These are phyloP conservation scores for Paramecium caudatum DNA, from an alignment of 73 alveolate species.

Conservation along the genomic window DNA sequence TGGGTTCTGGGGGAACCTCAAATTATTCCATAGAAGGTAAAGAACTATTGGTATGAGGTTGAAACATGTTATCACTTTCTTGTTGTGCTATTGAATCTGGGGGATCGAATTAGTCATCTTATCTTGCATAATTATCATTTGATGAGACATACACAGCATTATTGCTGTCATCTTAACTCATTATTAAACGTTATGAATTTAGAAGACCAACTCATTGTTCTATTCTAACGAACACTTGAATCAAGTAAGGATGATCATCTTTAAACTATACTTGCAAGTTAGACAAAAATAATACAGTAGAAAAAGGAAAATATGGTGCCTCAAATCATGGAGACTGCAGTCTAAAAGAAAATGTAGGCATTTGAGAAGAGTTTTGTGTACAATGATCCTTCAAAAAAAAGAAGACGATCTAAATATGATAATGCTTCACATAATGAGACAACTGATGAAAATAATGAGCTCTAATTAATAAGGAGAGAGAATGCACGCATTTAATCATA, in stretches of 20 bases:
- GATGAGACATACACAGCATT: too few relatives aligned
- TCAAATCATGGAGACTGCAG: neutral
- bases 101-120: too few relatives aligned
- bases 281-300: neutral
- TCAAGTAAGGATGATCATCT: neutral
- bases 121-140: too few relatives aligned
- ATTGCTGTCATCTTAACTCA: too few relatives aligned
- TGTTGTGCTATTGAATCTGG: too few relatives aligned
- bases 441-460: neutral
- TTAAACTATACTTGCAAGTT: neutral
- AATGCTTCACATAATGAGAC: neutral
- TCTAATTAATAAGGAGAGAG: neutral
- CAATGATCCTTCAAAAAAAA: neutral
- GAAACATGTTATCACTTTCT: neutral
- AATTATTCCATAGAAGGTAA: conserved; percentile 29
- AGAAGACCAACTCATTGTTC: conserved; percentile 27
- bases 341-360: neutral
- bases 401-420: conserved; percentile 38
- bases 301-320: conserved; percentile 10
- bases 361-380: neutral
- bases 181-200: too few relatives aligned
- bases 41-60: conserved; percentile 35
- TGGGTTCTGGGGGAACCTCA: neutral
- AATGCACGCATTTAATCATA: neutral
- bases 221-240: conserved; percentile 6